Percentiles rank a stretch among this genome's conserved stretches.
These are phyloP conservation scores for Hibiscus syriacus DNA, from an alignment of 345 rosid species.

Conservation along the genomic window DNA sequence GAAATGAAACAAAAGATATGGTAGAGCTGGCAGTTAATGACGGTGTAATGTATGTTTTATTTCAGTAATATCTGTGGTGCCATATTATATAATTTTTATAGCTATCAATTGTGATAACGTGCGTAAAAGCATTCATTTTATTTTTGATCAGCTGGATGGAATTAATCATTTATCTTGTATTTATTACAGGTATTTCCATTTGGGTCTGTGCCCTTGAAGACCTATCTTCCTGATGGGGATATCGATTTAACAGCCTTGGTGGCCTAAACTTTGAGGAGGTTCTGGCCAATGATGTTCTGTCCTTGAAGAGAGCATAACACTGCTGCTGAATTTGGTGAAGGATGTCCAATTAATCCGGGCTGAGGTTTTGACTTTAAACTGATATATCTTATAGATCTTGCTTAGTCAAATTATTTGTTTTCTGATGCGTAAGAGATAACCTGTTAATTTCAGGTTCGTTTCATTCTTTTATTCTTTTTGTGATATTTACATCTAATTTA, in stretches of 20 bases:
- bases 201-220: conserved; percentile 89
- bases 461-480: neutral
- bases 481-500: neutral
- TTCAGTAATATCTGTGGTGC: no score
- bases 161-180: conserved; percentile 9
- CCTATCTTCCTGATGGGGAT: conserved; percentile 95
- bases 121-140: neutral
- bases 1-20: no score
- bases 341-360: conserved; percentile 72
- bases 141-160: neutral
- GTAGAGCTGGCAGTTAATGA: no score
- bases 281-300: conserved; percentile 48
- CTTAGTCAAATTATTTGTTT: neutral
- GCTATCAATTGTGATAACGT: neutral
- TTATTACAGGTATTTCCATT: conserved; percentile 70
- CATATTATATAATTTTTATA: neutral
- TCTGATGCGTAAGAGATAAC: neutral
- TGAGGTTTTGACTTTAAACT: conserved; percentile 39
- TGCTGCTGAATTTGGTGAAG: conserved; percentile 52
- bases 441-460: neutral
- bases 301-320: conserved; percentile 59
- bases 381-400: conserved; percentile 7
- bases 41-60: no score
- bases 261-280: conserved; percentile 50
- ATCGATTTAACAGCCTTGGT: conserved; percentile 83